Evolutionary conservation across 345 rosid species (phyloP), one percentile per base, ranked within the genome.

Genomic region (Eucalyptus erythrocorys): DNA sequence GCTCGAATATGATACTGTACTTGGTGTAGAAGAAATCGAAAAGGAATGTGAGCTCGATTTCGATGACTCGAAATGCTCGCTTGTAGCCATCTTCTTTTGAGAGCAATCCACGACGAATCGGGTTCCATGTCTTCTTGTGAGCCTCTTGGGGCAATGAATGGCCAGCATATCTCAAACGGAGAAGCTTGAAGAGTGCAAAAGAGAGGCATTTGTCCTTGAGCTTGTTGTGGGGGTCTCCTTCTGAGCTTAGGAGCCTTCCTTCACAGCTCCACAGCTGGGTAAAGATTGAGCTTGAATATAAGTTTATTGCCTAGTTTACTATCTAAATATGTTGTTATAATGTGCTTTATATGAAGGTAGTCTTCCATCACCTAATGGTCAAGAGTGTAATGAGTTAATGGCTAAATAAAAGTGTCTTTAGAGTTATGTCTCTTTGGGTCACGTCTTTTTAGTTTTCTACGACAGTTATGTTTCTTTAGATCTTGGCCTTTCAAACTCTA

Each of bases 131-230:
- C 27, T 15, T 80, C 51, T 85, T 6, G 51, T 85, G 34, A 85
- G 32, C 87, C 53, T 34, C 87, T 48, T 45, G 32, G 50, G 51
- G n/a, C 34, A 48, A 43, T 26, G 87, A 45, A 30, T 85, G n/a
- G 32, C 87, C 87, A 4, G n/a, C 15, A 13, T 43, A 42, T 24
- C 57, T 85, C 34, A 45, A 48, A 45, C 51, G 34, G 17, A 85
- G 51, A 10, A 85, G 42, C 37, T 85, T 85, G 2, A 85, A 43
- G 50, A 85, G 55, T 7, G 86, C 10, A 85, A 48, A 85, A 17
- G 87, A 85, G 19, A 48, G 48, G 64, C 87, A 86, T 12, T 32
- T 34, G 87, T 86, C 47, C 45, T 86, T 53, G 22, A 86, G 43
- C 34, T 22, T 15, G 71, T 37, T 27, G 8, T 16, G 14, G 47